Percentiles rank a stretch among this genome's conserved stretches.
phyloP scores from a whole-genome alignment of 2,329 filamentous ascomycete genomes.

The Plectosphaerella cucumerina region DNA sequence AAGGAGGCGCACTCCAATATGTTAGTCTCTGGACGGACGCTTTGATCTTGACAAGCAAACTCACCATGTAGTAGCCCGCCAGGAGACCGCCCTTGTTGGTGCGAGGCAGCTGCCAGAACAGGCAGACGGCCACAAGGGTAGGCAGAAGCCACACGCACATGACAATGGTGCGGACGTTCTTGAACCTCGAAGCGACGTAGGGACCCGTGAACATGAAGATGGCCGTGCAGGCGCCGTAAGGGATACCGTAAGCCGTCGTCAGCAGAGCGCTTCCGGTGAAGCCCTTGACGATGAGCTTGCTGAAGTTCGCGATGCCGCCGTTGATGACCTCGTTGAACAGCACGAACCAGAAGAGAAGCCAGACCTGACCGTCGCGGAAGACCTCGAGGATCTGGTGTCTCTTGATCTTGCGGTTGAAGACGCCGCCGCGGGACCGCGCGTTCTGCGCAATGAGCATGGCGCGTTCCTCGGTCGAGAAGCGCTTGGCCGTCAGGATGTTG shows the following conservation, averaged over 20 bases:
- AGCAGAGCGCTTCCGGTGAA: constrained; percentile 24
- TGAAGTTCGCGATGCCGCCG: constrained; percentile 15
- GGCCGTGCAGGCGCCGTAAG: constrained; percentile 48
- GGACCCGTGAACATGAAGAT: constrained; percentile 49
- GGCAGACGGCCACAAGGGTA: constrained; percentile 24
- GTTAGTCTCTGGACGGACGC: background rate
- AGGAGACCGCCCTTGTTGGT: constrained; percentile 25
- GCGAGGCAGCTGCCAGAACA: constrained; percentile 38
- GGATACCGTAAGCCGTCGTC: constrained; percentile 50
- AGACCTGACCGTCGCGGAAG: constrained; percentile 34
- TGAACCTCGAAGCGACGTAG: constrained; percentile 45
- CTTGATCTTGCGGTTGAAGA: constrained; percentile 36
- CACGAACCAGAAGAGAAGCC: constrained; percentile 32
- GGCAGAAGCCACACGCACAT: constrained; percentile 49
- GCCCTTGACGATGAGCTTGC: constrained; percentile 24
- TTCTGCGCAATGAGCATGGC: constrained; percentile 49
- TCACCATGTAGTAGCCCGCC: constrained; percentile 39
- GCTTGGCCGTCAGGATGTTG: constrained; percentile 38
- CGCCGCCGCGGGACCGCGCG: constrained; percentile 30
- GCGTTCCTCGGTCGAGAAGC: constrained; percentile 53
- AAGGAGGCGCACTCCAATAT: constrained; percentile 24
- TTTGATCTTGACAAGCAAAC: background rate
- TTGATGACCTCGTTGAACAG: constrained; percentile 18
- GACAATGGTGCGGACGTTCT: constrained; percentile 44
- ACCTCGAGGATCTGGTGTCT: constrained; percentile 35